Conservation (phyloP, 1,139 yeast species). For the Spathaspora sp. region DNA sequence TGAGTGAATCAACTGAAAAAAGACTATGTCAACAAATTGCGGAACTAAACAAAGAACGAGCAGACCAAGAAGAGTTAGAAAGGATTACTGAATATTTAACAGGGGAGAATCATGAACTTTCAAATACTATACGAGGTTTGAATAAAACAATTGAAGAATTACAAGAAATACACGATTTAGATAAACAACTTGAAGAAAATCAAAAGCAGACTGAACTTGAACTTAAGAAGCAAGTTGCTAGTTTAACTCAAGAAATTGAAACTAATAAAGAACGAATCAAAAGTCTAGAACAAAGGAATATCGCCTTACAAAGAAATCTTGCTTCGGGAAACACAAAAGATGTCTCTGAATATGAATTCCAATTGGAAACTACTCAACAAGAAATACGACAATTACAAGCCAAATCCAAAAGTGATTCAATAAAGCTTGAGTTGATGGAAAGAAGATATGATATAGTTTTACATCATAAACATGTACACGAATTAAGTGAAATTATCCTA, state of each 20-base stretch:
- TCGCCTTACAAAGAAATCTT: not conserved
- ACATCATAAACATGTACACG: not conserved
- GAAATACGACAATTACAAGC: conserved; percentile 8
- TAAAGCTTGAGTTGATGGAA: conserved; percentile 7
- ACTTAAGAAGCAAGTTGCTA: conserved; percentile 43
- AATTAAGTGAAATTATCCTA: conserved; percentile 2
- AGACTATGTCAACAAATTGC: conserved; percentile 23
- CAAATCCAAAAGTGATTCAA: conserved; percentile 7
- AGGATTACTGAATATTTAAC: conserved; percentile 56
- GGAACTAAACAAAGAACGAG: conserved; percentile 20
- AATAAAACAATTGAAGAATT: conserved; percentile 52
- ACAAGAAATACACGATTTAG: conserved; percentile 58
- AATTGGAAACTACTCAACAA: conserved; percentile 7
- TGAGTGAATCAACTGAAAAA: conserved; percentile 26
- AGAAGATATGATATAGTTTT: conserved; percentile 5
- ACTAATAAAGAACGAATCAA: conserved; percentile 26
- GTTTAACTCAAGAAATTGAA: conserved; percentile 26
- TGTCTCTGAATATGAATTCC: conserved; percentile 1
- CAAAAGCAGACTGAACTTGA: conserved; percentile 58
- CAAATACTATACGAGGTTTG: conserved; percentile 36
- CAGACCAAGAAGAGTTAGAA: conserved; percentile 44
- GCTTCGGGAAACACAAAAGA: not conserved
- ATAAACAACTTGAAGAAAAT: conserved; percentile 60
- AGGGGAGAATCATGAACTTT: conserved; percentile 50
- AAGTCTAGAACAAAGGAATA: conserved; percentile 16